A percentile compares a stretch with the other conserved stretches of the same genome.
These are phyloP conservation scores for Phialemoniopsis sp. DNA, from an alignment of 2,329 filamentous ascomycete species.

Conservation along the genomic window DNA sequence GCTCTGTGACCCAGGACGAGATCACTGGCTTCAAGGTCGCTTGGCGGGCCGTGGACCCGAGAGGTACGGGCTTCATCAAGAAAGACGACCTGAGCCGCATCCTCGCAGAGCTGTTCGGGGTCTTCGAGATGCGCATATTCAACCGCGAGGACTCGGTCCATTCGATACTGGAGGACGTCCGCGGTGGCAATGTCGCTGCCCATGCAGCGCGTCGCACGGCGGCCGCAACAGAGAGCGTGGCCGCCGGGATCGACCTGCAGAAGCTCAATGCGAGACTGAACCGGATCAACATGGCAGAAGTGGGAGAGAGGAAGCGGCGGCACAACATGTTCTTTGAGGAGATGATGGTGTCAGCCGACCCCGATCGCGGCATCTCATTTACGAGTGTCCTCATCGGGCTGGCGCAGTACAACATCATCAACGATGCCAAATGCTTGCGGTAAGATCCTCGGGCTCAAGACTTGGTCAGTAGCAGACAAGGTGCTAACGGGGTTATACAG, in stretches of 20 bases:
- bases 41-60: constrained; percentile 90
- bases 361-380: constrained; percentile 83
- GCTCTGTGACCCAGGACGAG: constrained; percentile 84
- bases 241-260: constrained; percentile 63
- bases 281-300: constrained; percentile 67
- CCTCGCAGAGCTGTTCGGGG: constrained; percentile 82
- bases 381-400: constrained; percentile 88
- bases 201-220: constrained; percentile 38
- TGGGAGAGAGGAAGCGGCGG: constrained; percentile 67
- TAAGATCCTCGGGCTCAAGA: constrained; percentile 27
- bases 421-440: constrained; percentile 88
- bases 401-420: constrained; percentile 97
- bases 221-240: constrained; percentile 45
- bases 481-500: constrained; percentile 31
- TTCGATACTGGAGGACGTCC: constrained; percentile 76
- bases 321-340: constrained; percentile 95
- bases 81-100: constrained; percentile 84
- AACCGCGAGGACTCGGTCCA: constrained; percentile 81
- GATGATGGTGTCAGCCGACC: constrained; percentile 88
- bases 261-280: constrained; percentile 69
- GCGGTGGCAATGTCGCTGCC: constrained; percentile 46
- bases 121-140: constrained; percentile 96
- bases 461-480: constrained; percentile 1
- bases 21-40: constrained; percentile 95
- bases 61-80: constrained; percentile 83